These are phyloP conservation scores for Penicillium polonicum DNA, from an alignment of 2,329 filamentous ascomycete species.

Conservation along the genomic window DNA sequence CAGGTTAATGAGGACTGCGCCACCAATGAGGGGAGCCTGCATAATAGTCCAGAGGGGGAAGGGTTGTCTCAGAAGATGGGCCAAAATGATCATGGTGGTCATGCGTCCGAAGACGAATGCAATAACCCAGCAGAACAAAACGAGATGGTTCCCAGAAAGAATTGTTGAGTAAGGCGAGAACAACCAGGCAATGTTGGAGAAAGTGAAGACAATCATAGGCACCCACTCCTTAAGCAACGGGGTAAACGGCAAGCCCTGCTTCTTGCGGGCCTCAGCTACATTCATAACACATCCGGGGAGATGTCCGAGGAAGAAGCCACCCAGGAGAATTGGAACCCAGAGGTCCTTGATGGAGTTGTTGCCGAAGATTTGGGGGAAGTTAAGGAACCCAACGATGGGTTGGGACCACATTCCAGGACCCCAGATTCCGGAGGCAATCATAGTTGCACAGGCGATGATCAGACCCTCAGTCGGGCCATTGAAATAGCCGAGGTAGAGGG, in stretches of 20 bases:
- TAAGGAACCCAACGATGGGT: constrained; percentile 68
- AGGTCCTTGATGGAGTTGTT: constrained; percentile 77
- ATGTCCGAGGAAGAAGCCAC: constrained; percentile 68
- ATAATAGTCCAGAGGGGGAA: constrained; percentile 97
- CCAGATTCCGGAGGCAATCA: constrained; percentile 82
- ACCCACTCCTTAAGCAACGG: constrained; percentile 93
- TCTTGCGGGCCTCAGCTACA: constrained; percentile 72
- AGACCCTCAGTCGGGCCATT: constrained; percentile 97
- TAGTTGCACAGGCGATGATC: constrained; percentile 80
- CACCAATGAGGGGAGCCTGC: constrained; percentile 80
- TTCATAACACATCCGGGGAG: constrained; percentile 88
- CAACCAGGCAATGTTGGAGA: constrained; percentile 76
- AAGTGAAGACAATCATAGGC: constrained; percentile 79
- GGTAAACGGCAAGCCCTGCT: constrained; percentile 68
- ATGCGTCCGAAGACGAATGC: constrained; percentile 97
- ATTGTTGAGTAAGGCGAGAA: constrained; percentile 85
- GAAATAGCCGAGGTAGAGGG: constrained; percentile 90
- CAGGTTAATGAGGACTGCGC: constrained; percentile 78
- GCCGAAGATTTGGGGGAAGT: constrained; percentile 63
- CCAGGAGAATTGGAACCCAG: constrained; percentile 73
- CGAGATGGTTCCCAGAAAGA: constrained; percentile 78
- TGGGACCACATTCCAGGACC: constrained; percentile 84
- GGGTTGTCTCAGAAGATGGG: constrained; percentile 86
- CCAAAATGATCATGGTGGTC: constrained; percentile 98
- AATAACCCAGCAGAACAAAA: constrained; percentile 89